Base-by-base conservation (phyloP, 1,284 basidiomycete species). In the Trametes polyzona region DNA sequence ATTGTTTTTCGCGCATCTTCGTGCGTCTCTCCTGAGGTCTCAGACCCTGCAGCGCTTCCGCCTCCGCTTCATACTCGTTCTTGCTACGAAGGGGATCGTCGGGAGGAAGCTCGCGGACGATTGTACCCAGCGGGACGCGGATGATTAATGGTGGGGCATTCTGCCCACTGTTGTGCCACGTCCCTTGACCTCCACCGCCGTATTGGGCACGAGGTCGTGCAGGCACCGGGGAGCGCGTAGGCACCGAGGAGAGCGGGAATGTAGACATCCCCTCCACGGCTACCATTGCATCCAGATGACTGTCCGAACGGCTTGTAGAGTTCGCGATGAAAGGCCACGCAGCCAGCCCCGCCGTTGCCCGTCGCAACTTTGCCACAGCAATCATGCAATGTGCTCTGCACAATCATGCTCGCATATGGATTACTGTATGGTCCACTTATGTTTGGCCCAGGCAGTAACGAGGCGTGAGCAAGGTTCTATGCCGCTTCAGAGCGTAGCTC, bases 241-340 rank as follows among this genome's bases (percentile, higher is more conserved):
- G n/a, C n/a, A n/a, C n/a, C 92, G 12, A 97, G 76, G 32, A 84
- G 79, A 1, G 94, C 90, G 42, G 86, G 74, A 62, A 98, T 82
- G 71, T 93, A 94, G 29, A 98, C 86, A 61, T 91, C 87, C 1
- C 92, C 94, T 24, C 95, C 96, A 42, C 83, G 82, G 0, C 94
- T 95, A 17, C 96, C 95, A 62, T 91, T 90, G 1, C 95, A 95
- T 1, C 95, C 95, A 10, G 92, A 93, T 0, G 95, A 92, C 0
- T 93, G 92, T 0, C 94, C 93, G 59, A 86, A 83, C 0, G 87
- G 83, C 58, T 83, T 84, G 73, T 81, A 91, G 68, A 89, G 91
- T 74, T 92, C 89, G 57, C 88, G 86, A 66, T 92, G 86, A 65
- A 95, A 93, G 3, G 92, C 90, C 14, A 88, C 88, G 59, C 92